These are phyloP conservation scores for Tephrocybe rancida DNA, from an alignment of 768 basidiomycete genomes.

Conservation along the genomic window DNA sequence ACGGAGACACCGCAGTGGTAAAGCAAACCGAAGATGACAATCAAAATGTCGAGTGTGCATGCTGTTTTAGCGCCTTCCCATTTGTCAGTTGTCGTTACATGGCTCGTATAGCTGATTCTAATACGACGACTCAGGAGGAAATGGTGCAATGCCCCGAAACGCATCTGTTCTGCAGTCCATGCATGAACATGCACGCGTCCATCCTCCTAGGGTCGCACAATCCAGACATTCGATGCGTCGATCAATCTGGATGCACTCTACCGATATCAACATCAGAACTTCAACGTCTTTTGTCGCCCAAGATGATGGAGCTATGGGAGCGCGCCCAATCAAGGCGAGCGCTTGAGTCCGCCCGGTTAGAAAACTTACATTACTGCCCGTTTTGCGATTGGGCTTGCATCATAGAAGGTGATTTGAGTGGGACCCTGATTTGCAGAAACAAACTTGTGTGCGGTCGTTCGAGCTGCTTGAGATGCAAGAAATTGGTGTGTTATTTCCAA, in stretches of 20 bases:
- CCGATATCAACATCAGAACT: constrained; percentile 73
- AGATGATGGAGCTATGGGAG: constrained; percentile 71
- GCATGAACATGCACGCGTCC: constrained; percentile 69
- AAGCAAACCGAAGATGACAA: constrained; percentile 36
- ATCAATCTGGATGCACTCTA: constrained; percentile 71
- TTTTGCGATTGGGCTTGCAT: constrained; percentile 87
- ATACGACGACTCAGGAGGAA: constrained; percentile 53
- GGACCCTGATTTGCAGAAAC: constrained; percentile 57
- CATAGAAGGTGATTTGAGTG: constrained; percentile 66
- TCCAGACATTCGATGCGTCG: constrained; percentile 74
- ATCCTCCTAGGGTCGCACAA: constrained; percentile 67
- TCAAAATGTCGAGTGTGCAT: constrained; percentile 73
- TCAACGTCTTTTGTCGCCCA: constrained; percentile 62
- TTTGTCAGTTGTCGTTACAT: constrained; percentile 53
- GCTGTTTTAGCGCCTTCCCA: constrained; percentile 75
- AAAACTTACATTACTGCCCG: constrained; percentile 88
- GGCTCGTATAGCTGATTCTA: neutral
- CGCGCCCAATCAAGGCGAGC: constrained; percentile 77
- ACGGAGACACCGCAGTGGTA: constrained; percentile 32
- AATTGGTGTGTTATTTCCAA: constrained; percentile 42
- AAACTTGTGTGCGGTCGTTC: constrained; percentile 72
- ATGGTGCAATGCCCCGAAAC: constrained; percentile 91
- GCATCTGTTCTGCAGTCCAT: constrained; percentile 82
- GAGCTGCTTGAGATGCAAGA: constrained; percentile 81
- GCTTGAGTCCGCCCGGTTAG: constrained; percentile 74